Base-by-base conservation (phyloP, 768 basidiomycete species). In the Panaeolus papilionaceus region DNA sequence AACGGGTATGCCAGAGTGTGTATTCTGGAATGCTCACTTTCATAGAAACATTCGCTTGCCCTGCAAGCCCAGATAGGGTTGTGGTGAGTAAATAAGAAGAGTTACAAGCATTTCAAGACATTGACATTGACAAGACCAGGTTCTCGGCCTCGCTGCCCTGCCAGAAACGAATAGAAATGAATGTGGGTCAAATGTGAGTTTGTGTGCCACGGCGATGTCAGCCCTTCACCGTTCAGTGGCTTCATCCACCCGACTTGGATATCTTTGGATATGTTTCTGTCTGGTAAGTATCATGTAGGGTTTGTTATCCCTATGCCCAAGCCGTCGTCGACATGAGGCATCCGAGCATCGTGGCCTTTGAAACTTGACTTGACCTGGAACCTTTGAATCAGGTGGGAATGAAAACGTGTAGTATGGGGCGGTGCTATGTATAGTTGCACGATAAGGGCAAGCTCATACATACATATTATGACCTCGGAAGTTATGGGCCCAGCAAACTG, bases 151-250 rank as follows among this genome's bases (percentile, higher is more conserved):
- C 14, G 5, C 42, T 18, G 5, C 42, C 42, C 42, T 44, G 42
- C 14, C 42, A 44, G 42, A 44, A 14, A 44, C 42, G 42, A 44
- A 44, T 44, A 51, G n/a, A 23, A 23, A 20, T 10, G 10, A 23
- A 51, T 26, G 47, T 51, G 47, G 47, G 47, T 51, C 47, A 26
- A 51, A 51, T n/a, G 20, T 20, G 47, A 14, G 42, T 44, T 33
- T 44, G 47, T 51, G 47, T 51, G 47, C 47, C n/a, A 51, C 20
- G 47, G 47, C 20, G 47, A 51, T 20, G 20, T 51, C 20, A 51
- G 20, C 26, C 47, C 26, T 23, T 26, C 42, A n/a, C 14, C 9
- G 14, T 14, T 40, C 1, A 40, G 39, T 10, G 14, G 9, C 11
- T 40, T 40, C 39, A 40, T 44, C 18, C 14, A 44, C 42, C 42